A percentile compares a stretch with the other conserved stretches of the same genome.
Conservation (phyloP, 106 monocot genomes). For the Platanthera guangdongensis region DNA sequence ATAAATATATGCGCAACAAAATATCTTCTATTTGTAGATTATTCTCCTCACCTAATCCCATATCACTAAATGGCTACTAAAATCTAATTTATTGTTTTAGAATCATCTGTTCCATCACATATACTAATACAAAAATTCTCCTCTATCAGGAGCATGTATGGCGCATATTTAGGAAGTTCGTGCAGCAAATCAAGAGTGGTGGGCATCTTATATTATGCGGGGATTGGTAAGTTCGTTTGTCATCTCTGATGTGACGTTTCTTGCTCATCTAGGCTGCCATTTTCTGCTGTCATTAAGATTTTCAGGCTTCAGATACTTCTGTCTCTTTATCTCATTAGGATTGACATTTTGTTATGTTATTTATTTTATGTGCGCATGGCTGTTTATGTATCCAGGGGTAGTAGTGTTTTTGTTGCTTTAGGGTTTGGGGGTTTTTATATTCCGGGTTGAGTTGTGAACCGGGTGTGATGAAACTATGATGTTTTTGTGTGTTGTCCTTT, state of each 20-base stretch:
- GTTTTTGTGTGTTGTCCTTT: too few relatives aligned
- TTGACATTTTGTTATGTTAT: too few relatives aligned
- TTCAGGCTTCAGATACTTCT: not conserved
- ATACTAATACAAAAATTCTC: not conserved
- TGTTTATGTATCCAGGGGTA: too few relatives aligned
- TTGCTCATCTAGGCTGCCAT: not conserved
- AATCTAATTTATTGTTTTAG: not conserved
- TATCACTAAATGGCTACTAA: not conserved
- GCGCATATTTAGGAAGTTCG: slow-evolving; percentile 21
- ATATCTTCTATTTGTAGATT: too few relatives aligned
- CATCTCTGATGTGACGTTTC: not conserved
- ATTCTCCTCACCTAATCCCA: too few relatives aligned
- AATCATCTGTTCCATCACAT: not conserved
- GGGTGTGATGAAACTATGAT: too few relatives aligned
- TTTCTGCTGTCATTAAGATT: not conserved
- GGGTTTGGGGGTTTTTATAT: too few relatives aligned
- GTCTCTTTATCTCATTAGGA: not conserved
- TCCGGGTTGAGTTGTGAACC: too few relatives aligned
- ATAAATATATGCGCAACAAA: too few relatives aligned
- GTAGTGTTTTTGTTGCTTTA: too few relatives aligned
- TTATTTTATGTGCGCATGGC: too few relatives aligned
- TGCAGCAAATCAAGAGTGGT: slow-evolving; percentile 24
- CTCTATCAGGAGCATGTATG: slow-evolving; percentile 25
- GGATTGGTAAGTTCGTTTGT: slow-evolving; percentile 22
- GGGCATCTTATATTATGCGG: slow-evolving; percentile 42